These are phyloP conservation scores for Neoboletus subvelutipes DNA, from an alignment of 768 basidiomycete species.

Conservation along the genomic window DNA sequence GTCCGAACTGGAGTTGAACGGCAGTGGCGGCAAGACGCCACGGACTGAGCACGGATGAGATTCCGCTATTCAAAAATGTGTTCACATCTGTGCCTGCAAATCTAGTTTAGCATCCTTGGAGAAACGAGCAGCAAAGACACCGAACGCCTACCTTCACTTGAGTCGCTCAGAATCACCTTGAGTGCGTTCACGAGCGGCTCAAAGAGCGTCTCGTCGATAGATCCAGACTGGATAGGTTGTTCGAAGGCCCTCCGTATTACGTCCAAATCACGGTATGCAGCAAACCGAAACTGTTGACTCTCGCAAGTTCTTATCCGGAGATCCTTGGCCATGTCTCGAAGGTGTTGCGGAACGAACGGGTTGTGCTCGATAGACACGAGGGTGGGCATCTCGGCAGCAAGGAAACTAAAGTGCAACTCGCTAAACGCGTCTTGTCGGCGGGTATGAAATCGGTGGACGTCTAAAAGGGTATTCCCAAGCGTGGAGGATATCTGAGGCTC, in stretches of 20 bases:
- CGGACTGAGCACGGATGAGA: slow-evolving; percentile 69
- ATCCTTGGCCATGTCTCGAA: slow-evolving; percentile 47
- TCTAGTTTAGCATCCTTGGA: background rate
- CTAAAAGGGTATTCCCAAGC: slow-evolving; percentile 53
- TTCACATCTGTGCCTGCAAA: slow-evolving; percentile 43
- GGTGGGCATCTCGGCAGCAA: slow-evolving; percentile 64
- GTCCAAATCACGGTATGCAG: slow-evolving; percentile 73
- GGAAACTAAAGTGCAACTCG: slow-evolving; percentile 60
- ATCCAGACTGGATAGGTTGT: slow-evolving; percentile 50
- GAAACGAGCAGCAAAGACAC: background rate
- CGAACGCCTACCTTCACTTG: slow-evolving; percentile 47
- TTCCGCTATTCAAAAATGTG: slow-evolving; percentile 53
- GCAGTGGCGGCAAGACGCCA: slow-evolving; percentile 84
- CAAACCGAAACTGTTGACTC: slow-evolving; percentile 67
- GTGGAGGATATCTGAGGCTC: slow-evolving; percentile 41
- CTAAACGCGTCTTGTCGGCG: slow-evolving; percentile 67
- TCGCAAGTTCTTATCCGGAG: slow-evolving; percentile 63
- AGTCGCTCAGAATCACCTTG: slow-evolving; percentile 63
- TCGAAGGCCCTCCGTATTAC: slow-evolving; percentile 70
- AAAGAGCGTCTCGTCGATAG: slow-evolving; percentile 49
- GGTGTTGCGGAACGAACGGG: slow-evolving; percentile 44
- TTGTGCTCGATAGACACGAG: slow-evolving; percentile 74
- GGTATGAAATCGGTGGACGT: slow-evolving; percentile 68
- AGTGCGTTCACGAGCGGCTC: slow-evolving; percentile 68
- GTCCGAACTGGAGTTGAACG: slow-evolving; percentile 72